Evolutionary conservation across 164 flowering plant species (phyloP), one percentile per base, ranked within the genome.

Genomic region (Macadamia tetraphylla): DNA sequence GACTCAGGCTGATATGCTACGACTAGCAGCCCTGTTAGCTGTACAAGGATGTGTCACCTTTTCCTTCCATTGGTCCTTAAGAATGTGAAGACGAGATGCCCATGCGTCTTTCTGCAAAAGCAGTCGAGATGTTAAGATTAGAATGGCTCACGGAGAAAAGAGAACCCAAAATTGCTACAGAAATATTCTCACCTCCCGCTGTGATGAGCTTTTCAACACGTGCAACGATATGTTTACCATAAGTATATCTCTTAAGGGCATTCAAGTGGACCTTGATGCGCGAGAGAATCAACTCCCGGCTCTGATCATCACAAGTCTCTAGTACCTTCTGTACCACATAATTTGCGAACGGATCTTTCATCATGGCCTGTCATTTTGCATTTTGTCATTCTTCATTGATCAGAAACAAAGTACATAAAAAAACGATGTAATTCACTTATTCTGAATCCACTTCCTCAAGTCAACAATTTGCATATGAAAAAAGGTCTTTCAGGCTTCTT

Each of bases 261-360:
- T 70, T 83, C 73, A 92, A 73, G 75, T 92, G 98, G 67, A 84
- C 91, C 81, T 81, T 87, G 65, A 88, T 84, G 53, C 96, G 92
- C 32, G 92, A 90, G 56, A 90, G 82, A 51, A 92, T 84, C 65
- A 87, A 67, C 66, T 82, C 91, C 7, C 87, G 90, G 65, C 81
- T 87, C 67, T 78, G 85, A 62, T 89, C 90, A 69, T 86, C 85
- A 67, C 96, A 92, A 9, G 85, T 88, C 75, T 92, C 96, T 31
- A 92, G 82, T 67, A 92, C 87, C 79, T 89, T 92, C 74, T 89
- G 94, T 62, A 92, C 96, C 17, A 92, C 98, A 65, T 92, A 90
- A 80, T 92, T 92, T 58, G 91, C 98, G 78, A 85, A 92, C 15
- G 84, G 92, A 80, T 92, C 94, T 79, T 90, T 89, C 97, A 91